Conservation (phyloP, 1,139 yeast genomes). For the Magnusiomyces ingens region DNA sequence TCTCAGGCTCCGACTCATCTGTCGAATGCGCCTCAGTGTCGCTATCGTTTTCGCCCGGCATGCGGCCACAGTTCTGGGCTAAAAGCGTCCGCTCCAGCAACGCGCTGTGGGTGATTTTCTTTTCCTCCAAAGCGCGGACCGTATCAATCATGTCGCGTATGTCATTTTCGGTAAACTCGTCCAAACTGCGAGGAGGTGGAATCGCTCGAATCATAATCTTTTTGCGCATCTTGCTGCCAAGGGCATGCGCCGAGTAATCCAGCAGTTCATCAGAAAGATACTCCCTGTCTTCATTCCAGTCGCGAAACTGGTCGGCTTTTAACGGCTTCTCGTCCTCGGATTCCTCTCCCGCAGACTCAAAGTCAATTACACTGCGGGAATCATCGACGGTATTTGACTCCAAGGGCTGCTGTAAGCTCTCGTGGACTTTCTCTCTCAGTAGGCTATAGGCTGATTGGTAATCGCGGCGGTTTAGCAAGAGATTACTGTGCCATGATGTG, state of each 20-base stretch:
- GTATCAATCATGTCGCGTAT: slow-evolving; percentile 4
- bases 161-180: slow-evolving; percentile 4
- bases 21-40: neutral
- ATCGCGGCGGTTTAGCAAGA: neutral
- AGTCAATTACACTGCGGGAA: too few species aligned
- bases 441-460: slow-evolving; percentile 2
- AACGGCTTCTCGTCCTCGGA: neutral
- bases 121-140: neutral
- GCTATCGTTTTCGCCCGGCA: neutral
- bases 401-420: neutral
- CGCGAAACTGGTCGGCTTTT: neutral
- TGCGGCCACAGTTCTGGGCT: slow-evolving; percentile 1
- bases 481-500: neutral
- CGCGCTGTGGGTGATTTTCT: neutral
- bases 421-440: neutral
- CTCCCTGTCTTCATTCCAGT: neutral
- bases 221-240: slow-evolving; percentile 1
- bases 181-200: neutral
- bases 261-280: slow-evolving; percentile 2
- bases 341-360: neutral
- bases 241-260: slow-evolving; percentile 1
- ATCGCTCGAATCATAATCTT: slow-evolving; percentile 1
- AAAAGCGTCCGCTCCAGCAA: slow-evolving; percentile 1
- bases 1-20: neutral
- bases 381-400: neutral